Evolutionary conservation across 768 basidiomycete genomes (phyloP).

Genomic region (Naematelia aurantialba): DNA sequence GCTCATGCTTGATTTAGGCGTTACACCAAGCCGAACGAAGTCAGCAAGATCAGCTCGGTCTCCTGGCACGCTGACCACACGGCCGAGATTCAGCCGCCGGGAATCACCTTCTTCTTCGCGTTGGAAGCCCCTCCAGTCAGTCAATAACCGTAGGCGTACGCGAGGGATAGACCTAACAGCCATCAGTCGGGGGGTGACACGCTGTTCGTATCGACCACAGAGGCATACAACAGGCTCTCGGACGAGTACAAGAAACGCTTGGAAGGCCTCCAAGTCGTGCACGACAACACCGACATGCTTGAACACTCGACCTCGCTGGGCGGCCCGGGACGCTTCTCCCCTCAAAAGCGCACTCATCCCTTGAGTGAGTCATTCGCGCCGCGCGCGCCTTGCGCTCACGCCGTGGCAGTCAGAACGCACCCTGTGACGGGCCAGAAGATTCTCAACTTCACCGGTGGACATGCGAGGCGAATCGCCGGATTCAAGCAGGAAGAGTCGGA

Average conservation of each 20-base stretch:
- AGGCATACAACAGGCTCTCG: slow-evolving; percentile 60
- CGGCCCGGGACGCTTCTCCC: slow-evolving; percentile 54
- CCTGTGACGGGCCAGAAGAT: slow-evolving; percentile 65
- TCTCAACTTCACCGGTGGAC: slow-evolving; percentile 53
- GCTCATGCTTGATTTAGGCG: slow-evolving; percentile 52
- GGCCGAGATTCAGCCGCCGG: slow-evolving; percentile 60
- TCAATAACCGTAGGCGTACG: neutral
- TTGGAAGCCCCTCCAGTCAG: slow-evolving; percentile 41
- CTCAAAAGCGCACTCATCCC: neutral
- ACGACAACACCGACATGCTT: slow-evolving; percentile 58
- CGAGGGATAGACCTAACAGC: slow-evolving; percentile 8
- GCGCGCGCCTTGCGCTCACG: neutral
- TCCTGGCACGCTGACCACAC: slow-evolving; percentile 38
- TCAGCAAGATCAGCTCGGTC: slow-evolving; percentile 13
- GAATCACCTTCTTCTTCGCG: slow-evolving; percentile 60
- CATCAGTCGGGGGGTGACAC: slow-evolving; percentile 56
- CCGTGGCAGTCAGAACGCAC: slow-evolving; percentile 58
- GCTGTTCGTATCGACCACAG: slow-evolving; percentile 59
- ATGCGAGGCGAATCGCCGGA: slow-evolving; percentile 11
- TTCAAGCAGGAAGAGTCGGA: slow-evolving; percentile 29
- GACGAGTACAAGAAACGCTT: slow-evolving; percentile 60
- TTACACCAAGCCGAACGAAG: slow-evolving; percentile 15
- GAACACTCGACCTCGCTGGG: slow-evolving; percentile 54
- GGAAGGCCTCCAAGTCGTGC: slow-evolving; percentile 60
- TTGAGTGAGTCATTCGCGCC: slow-evolving; percentile 44